Evolutionary conservation across 768 basidiomycete species (phyloP).

Genomic region (Exsudoporus frostii): DNA sequence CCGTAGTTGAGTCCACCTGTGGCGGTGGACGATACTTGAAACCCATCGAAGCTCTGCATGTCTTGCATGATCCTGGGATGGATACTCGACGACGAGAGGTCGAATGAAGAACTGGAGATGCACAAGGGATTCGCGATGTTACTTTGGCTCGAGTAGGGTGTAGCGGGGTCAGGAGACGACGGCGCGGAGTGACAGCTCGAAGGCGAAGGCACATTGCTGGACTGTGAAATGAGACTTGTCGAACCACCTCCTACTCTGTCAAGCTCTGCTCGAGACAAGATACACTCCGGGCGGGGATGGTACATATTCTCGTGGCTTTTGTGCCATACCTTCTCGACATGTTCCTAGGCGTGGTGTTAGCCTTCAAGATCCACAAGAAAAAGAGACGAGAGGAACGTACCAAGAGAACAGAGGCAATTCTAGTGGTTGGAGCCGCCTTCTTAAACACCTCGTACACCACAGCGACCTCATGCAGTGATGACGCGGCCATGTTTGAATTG

Average conservation of each 20-base stretch:
- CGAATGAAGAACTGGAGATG: conserved; percentile 2
- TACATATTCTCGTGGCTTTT: conserved; percentile 45
- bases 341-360: conserved; percentile 29
- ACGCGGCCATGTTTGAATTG: conserved; percentile 42
- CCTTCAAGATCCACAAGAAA: neutral
- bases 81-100: conserved; percentile 11
- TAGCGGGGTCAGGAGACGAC: conserved; percentile 13
- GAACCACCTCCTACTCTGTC: conserved; percentile 52
- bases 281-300: conserved; percentile 22
- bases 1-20: conserved; percentile 29
- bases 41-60: conserved; percentile 42
- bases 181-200: conserved; percentile 3
- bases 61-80: conserved; percentile 49
- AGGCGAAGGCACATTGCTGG: conserved; percentile 1
- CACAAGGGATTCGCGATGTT: neutral
- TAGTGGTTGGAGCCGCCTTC: conserved; percentile 42
- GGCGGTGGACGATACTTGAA: conserved; percentile 21
- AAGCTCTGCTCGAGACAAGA: conserved; percentile 44
- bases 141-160: conserved; percentile 11
- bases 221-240: conserved; percentile 41
- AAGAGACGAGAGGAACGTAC: conserved; percentile 29
- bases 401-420: conserved; percentile 44
- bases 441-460: conserved; percentile 43
- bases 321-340: conserved; percentile 39
- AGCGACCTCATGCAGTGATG: conserved; percentile 49